A percentile compares a stretch with the other conserved stretches of the same genome.
phyloP scores from a whole-genome alignment of 2,329 filamentous ascomycete species.

The Colletotrichum sp. region DNA sequence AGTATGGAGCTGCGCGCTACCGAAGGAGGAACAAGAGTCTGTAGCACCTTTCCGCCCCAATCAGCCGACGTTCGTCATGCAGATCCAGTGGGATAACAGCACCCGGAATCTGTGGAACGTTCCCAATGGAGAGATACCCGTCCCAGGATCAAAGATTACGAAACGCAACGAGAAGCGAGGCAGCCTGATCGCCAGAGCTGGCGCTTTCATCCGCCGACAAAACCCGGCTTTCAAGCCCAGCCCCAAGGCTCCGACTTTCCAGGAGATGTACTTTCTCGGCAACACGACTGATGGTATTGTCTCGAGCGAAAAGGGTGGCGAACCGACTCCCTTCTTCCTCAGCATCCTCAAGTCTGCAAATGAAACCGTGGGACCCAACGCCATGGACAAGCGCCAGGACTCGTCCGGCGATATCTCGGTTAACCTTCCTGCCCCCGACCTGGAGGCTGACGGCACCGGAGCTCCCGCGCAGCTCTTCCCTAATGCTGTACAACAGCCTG shows the following conservation, averaged over 20 bases:
- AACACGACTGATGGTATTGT: constrained; percentile 81
- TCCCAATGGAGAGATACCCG: constrained; percentile 40
- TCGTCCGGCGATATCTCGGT: background rate
- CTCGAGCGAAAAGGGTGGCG: constrained; percentile 74
- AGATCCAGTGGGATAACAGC: constrained; percentile 76
- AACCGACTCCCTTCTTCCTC: constrained; percentile 88
- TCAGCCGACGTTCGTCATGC: constrained; percentile 79
- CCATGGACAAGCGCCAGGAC: constrained; percentile 30
- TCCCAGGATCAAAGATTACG: constrained; percentile 17
- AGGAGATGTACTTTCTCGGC: constrained; percentile 82
- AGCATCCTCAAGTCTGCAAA: constrained; percentile 64
- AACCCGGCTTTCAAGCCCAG: constrained; percentile 49
- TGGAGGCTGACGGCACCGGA: constrained; percentile 73
- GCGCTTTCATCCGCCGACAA: constrained; percentile 19
- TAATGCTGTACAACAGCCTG: constrained; percentile 73
- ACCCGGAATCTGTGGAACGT: constrained; percentile 56
- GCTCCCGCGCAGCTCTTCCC: constrained; percentile 76
- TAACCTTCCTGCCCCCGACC: constrained; percentile 65
- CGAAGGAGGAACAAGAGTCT: constrained; percentile 74
- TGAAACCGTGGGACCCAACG: constrained; percentile 32
- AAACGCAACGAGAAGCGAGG: background rate
- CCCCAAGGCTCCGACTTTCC: constrained; percentile 63
- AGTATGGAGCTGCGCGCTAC: constrained; percentile 85
- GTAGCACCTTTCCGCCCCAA: constrained; percentile 68
- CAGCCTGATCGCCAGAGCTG: constrained; percentile 17